A percentile compares a stretch with the other conserved stretches of the same genome.
phyloP scores from a whole-genome alignment of 2,329 filamentous ascomycete species.

The Exophiala viscosa region DNA sequence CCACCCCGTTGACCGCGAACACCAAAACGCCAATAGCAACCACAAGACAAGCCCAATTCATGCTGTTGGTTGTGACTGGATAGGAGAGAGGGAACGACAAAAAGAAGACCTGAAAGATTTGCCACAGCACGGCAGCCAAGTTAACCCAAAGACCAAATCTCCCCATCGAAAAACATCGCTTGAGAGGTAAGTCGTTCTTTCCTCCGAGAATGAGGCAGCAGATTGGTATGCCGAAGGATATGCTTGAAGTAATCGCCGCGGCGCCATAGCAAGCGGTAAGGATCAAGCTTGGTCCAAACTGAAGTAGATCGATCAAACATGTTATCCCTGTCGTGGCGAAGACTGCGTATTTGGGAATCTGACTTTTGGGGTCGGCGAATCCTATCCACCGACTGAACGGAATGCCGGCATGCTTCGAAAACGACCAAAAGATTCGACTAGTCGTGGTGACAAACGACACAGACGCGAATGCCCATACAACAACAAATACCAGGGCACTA shows the following conservation, averaged over 20 bases:
- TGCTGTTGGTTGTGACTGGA: conserved; percentile 3
- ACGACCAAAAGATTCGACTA: conserved; percentile 5
- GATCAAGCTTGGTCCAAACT: neutral
- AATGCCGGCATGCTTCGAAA: neutral
- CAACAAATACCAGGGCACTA: neutral
- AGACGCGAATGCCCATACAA: neutral
- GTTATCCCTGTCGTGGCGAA: conserved; percentile 7
- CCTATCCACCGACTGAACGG: neutral
- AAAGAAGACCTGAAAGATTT: neutral
- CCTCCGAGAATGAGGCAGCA: neutral
- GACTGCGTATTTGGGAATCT: conserved; percentile 30
- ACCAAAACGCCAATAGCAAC: neutral
- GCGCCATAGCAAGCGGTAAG: conserved; percentile 1
- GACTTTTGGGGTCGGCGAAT: conserved; percentile 15
- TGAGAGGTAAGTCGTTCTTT: neutral
- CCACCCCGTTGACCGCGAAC: conserved; percentile 2
- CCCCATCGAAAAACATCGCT: conserved; percentile 5
- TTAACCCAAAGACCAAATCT: neutral
- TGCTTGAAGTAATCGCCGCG: neutral
- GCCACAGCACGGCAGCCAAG: neutral
- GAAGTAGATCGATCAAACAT: neutral
- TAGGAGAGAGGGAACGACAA: conserved; percentile 1
- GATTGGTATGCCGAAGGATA: conserved; percentile 5
- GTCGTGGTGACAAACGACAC: neutral
- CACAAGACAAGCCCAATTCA: conserved; percentile 6